Evolutionary conservation across 306 rosid genomes (phyloP), one percentile per base, ranked within the genome.

Genomic region (Spatholobus suberectus): DNA sequence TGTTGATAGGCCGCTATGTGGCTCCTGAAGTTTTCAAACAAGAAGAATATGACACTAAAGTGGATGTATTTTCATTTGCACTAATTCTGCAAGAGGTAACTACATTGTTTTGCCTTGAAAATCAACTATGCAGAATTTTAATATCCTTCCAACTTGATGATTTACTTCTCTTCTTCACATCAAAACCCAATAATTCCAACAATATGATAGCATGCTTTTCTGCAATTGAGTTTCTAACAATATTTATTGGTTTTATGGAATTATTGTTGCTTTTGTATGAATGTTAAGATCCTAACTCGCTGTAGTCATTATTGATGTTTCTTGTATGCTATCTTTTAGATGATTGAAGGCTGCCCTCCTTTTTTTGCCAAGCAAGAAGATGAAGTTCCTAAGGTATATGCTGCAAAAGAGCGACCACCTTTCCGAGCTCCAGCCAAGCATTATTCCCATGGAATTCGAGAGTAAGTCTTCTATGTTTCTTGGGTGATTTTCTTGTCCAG

Each of bases 41-140:
- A 17, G 92, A 86, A 81, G 97, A 91, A 86, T 96, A 93, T 80
- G 99, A 84, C 81, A 96, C 98, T n/a, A 96, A 96, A 91, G 97
- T 93, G 80, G 99, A 96, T 82, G 96, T 96, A 8, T 95, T 90
- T 90, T 93, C 98, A 43, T 96, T 96, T 86, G 96, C 97, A 54
- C 83, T 93, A 81, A 93, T 96, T 84, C 86, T 96, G 69, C 98
- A 93, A 89, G 98, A 93, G 99, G 98, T 93, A 93, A 81, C 29
- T 44, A 26, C 68, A 40, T 75, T 41, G 27, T 82, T 68, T 21
- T 55, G 21, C 81, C 54, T 43, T 73, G 67, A 41, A 77, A 83
- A 62, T 41, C 69, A 58, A n/a, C 70, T 40, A 14, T 29, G 75
- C 32, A 24, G 20, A 38, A 14, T 69, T 82, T 51, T 21, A 14